Base-by-base conservation (phyloP, 2,329 filamentous ascomycete genomes). In the Zasmidium cellare region DNA sequence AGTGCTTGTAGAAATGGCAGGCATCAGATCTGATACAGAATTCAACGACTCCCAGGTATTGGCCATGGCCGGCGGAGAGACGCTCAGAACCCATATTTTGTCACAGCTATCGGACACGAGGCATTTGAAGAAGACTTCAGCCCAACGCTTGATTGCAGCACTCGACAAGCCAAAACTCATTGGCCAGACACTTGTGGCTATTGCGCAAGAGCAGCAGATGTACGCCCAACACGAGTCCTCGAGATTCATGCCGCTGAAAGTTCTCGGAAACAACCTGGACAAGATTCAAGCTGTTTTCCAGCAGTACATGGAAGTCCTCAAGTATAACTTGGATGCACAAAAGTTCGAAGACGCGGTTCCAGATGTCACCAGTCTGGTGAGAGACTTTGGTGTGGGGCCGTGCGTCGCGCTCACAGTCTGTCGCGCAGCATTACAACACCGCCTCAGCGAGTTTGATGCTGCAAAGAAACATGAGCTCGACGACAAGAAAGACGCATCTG, bases 1-100 rank as follows among this genome's bases (percentile, higher is more conserved):
- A 69, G 84, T 99, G 59, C 89, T 97, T 52, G 86, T 87, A 35
- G 90, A 90, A 2, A 97, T 99, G 94, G 91, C 91, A 18, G 96
- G 96, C 47, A 92, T 99, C 59, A 87, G 93, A 12, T 87, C 92
- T 3, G 88, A 93, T 59, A 84, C 87, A 53, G 91, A 92, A 69
- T 93, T 96, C 69, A 97, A 91, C 25, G 93, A 99, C 65, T 80
- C 87, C 18, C 92, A 97, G 74, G 84, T 96, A 24, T 80, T 90
- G 61, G 92, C 91, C 14, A 92, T 99, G 85, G 91, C 90, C 44
- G 93, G 92, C 60, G 92, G 93, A 14, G 86, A 91, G 52, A 79
- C 87, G 23, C 80, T 99, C 11, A 88, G 90, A 63, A 85, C 87
- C 9, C 89, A 93, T 67, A 96, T 90, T 1, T 82, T 97, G 41